Percentiles rank a stretch among this genome's conserved stretches.
Conservation (phyloP, 2,329 filamentous ascomycete genomes). For the Cladophialophora exuberans region DNA sequence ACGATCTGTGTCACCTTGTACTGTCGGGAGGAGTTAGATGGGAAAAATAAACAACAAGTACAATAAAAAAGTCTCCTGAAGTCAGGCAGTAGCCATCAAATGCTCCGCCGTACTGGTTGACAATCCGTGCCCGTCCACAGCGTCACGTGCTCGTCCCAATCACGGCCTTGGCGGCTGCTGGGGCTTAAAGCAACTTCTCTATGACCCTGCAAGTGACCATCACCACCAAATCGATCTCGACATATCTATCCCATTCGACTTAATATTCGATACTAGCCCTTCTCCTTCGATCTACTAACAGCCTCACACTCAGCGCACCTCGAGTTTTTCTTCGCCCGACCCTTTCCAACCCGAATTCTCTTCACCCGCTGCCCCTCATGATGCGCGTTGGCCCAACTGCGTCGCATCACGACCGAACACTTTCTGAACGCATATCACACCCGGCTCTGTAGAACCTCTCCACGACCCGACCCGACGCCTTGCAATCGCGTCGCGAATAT, state of each 20-base stretch:
- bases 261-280: conserved; percentile 2
- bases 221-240: conserved; percentile 3
- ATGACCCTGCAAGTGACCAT: not conserved
- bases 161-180: too few relatives aligned
- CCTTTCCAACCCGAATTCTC: not conserved
- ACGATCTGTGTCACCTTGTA: too few relatives aligned
- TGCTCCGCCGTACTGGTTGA: too few relatives aligned
- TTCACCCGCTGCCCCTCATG: conserved; percentile 28
- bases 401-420: conserved; percentile 28
- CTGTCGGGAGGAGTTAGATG: too few relatives aligned
- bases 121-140: too few relatives aligned
- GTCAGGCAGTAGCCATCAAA: too few relatives aligned
- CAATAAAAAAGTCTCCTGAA: too few relatives aligned
- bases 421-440: conserved; percentile 16
- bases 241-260: not conserved
- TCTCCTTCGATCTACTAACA: not conserved
- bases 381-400: conserved; percentile 27
- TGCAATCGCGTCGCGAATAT: not conserved
- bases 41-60: too few relatives aligned
- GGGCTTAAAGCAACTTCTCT: not conserved
- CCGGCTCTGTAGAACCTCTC: conserved; percentile 15
- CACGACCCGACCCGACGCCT: not conserved
- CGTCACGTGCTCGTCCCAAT: too few relatives aligned
- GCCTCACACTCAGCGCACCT: not conserved
- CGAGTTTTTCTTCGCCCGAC: not conserved